Conservation (phyloP, 306 rosid species). For the Amphicarpaea edgeworthii region DNA sequence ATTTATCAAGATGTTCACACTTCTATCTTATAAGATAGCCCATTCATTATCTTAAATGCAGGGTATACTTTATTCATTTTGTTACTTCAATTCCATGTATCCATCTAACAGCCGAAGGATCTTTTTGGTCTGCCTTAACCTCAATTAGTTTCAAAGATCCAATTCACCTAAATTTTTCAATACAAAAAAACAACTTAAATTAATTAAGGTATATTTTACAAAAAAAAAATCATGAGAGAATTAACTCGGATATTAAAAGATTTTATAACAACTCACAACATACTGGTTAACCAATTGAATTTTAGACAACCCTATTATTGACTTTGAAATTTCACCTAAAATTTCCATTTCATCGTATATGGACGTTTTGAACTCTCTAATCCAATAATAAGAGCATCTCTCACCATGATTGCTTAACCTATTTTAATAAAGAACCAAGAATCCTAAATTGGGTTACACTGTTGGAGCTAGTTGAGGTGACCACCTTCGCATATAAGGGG, state of each 20-base stretch:
- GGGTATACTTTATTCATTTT: background rate
- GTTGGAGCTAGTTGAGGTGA: background rate
- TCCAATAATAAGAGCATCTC: background rate
- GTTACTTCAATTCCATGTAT: no score
- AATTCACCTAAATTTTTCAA: no score
- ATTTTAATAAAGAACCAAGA: background rate
- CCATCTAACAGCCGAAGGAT: no score
- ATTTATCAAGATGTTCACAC: background rate
- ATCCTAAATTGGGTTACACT: background rate
- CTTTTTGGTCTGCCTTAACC: no score
- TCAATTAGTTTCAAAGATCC: no score
- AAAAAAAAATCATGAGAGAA: no score
- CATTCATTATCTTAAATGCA: background rate
- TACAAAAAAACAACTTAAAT: no score
- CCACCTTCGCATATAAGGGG: background rate
- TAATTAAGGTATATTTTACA: no score
- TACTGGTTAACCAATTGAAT: no score
- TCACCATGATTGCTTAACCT: background rate
- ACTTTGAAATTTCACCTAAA: background rate
- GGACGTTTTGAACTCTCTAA: background rate
- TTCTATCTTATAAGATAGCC: background rate
- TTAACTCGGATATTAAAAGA: no score
- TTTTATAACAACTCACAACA: no score
- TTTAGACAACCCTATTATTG: no score
- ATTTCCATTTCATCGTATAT: background rate